phyloP scores from a whole-genome alignment of 164 flowering plant species.

The Tetrastigma voinierianum region DNA sequence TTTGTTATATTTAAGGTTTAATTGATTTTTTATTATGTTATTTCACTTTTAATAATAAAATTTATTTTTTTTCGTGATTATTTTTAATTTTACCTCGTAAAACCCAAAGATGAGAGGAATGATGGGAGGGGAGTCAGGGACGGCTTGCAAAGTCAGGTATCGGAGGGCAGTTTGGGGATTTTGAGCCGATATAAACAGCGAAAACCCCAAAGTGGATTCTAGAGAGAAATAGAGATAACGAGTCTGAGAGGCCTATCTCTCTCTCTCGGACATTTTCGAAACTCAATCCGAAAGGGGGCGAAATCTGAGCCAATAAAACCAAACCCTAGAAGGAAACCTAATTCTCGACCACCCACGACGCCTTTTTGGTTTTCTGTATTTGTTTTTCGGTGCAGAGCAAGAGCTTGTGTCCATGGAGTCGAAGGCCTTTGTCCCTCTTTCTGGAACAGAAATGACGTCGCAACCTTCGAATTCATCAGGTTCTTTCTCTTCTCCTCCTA shows the following conservation, averaged over 20 bases:
- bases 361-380: background rate
- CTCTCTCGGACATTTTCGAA: background rate
- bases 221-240: too few species aligned
- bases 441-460: conserved; percentile 2
- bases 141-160: too few species aligned
- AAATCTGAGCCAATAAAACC: conserved; percentile 1
- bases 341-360: background rate
- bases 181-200: too few species aligned
- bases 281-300: conserved; percentile 1
- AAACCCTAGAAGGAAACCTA: background rate
- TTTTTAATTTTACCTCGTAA: too few species aligned
- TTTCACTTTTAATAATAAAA: too few species aligned
- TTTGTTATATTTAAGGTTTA: too few species aligned
- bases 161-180: too few species aligned
- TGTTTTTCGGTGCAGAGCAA: background rate
- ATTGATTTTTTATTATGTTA: too few species aligned
- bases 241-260: conserved; percentile 8
- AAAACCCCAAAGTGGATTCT: too few species aligned
- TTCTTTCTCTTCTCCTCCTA: conserved; percentile 21
- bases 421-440: conserved; percentile 8
- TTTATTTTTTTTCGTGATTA: too few species aligned
- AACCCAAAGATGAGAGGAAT: too few species aligned
- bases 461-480: conserved; percentile 20
- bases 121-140: too few species aligned
- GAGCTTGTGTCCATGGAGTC: conserved; percentile 17